Base-by-base conservation (phyloP, 2,329 filamentous ascomycete species). In the Exophiala bonariae region DNA sequence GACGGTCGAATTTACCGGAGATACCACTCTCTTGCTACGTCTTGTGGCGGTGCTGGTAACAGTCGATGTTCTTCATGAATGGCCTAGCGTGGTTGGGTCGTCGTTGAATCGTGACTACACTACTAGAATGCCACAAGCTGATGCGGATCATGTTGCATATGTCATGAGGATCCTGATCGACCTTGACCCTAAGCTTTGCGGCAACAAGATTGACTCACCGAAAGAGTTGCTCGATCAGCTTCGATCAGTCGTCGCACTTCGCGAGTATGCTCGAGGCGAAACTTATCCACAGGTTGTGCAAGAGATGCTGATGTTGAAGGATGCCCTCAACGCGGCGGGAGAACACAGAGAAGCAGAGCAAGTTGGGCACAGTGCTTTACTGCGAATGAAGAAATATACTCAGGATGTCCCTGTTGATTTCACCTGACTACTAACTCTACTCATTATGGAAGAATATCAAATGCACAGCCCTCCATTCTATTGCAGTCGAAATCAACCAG, bases 301-400 rank as follows among this genome's bases (percentile, higher is more conserved):
- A 18, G 46, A 49, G 22, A 44, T 49, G 41, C 45, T 33, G 41
- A 22, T 39, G 17, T 28, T 49, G 40, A 17, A 34, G 31, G 23
- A 44, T 13, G 31, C 33, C 5, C 41, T 49, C 23, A 17, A 31
- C 23, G 26, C 5, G 20, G 41, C 33, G 13, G 45, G 40, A 16
- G 10, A 32, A 36, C 22, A 37, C 32, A 23, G 16, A 32, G 32
- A 49, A 30, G 46, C 46, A 34, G n/a, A 39, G 26, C 32, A 31
- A 33, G 34, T 49, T 14, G 34, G 28, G 33, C 2, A 32, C 16
- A 36, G 22, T 17, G 40, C 41, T 6, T 34, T 38, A 33, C 13
- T 10, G 33, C 40, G 40, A 16, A 16, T 44, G 23, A 22, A 49
- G 10, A 26, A 44, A 40, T 49, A 44, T 19, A 28, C 45, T n/a